Evolutionary conservation across 495 filamentous ascomycete genomes (phyloP).

Genomic region (Darksidea phi): DNA sequence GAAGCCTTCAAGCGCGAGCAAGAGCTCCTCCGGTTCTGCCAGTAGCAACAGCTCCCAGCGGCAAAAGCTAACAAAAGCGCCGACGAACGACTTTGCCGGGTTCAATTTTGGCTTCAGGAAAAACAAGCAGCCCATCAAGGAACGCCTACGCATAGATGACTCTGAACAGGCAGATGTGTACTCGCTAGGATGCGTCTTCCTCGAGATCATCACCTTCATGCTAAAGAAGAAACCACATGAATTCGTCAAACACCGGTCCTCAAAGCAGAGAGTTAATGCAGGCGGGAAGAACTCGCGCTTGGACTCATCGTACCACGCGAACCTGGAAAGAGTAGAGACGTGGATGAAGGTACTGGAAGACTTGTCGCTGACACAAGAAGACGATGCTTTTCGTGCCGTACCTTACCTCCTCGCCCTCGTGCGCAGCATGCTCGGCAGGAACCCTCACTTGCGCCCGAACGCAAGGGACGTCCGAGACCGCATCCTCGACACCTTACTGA

Average conservation of each 20-base stretch:
- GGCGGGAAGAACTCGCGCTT: conserved; percentile 29
- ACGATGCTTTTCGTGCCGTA: conserved; percentile 36
- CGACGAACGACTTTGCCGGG: conserved; percentile 29
- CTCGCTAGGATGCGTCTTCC: conserved; percentile 69
- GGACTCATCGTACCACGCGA: conserved; percentile 79
- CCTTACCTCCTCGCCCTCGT: conserved; percentile 39
- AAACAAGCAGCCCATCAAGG: conserved; percentile 24
- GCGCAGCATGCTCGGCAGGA: conserved; percentile 40
- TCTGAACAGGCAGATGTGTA: conserved; percentile 64
- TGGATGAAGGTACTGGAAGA: conserved; percentile 73
- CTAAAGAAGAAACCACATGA: conserved; percentile 68
- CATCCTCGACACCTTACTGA: conserved; percentile 35
- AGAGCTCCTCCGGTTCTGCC: conserved; percentile 25
- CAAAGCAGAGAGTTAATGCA: conserved; percentile 57
- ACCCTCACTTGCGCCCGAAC: conserved; percentile 37
- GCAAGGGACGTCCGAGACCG: conserved; percentile 39
- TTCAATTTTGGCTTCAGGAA: conserved; percentile 35
- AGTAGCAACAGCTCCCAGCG: conserved; percentile 19
- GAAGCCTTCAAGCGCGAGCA: conserved; percentile 31
- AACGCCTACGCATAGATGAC: conserved; percentile 19
- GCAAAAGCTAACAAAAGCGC: conserved; percentile 25
- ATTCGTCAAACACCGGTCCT: conserved; percentile 70
- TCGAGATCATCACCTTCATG: conserved; percentile 68
- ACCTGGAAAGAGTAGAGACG: conserved; percentile 68
- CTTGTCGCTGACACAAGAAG: conserved; percentile 26